Conservation (phyloP, 2,329 filamentous ascomycete species). For the Colletotrichum salicis region DNA sequence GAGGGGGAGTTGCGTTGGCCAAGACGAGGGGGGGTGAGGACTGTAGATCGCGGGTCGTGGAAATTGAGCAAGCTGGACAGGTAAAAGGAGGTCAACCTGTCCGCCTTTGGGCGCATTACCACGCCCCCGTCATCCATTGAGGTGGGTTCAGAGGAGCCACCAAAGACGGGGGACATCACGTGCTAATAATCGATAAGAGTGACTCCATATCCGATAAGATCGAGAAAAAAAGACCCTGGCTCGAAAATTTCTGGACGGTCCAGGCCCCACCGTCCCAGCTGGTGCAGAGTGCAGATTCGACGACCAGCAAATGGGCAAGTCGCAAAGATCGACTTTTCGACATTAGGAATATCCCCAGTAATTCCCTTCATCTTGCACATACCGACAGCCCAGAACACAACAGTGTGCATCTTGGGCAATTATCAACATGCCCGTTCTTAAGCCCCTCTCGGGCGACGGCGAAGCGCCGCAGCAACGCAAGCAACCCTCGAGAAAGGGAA, state of each 20-base stretch:
- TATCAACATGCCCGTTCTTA: conserved; percentile 63
- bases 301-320: conserved; percentile 1
- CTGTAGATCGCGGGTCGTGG: conserved; percentile 21
- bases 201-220: conserved; percentile 9
- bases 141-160: not conserved
- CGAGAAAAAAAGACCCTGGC: conserved; percentile 1
- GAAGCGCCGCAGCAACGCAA: conserved; percentile 81
- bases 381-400: not conserved
- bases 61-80: conserved; percentile 12
- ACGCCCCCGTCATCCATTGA: conserved; percentile 26
- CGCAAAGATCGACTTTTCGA: conserved; percentile 25
- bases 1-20: conserved; percentile 12
- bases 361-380: not conserved
- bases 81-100: conserved; percentile 34
- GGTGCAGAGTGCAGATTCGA: conserved; percentile 14
- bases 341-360: not conserved
- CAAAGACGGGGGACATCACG: conserved; percentile 21
- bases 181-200: conserved; percentile 11
- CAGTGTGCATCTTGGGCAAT: not conserved
- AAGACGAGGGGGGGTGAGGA: conserved; percentile 1
- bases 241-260: conserved; percentile 32
- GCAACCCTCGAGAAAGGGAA: conserved; percentile 94
- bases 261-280: conserved; percentile 17
- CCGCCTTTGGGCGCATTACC: conserved; percentile 18
- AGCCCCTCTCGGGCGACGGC: conserved; percentile 58